These are phyloP conservation scores for Populus alba DNA, from an alignment of 345 rosid genomes.

Conservation along the genomic window DNA sequence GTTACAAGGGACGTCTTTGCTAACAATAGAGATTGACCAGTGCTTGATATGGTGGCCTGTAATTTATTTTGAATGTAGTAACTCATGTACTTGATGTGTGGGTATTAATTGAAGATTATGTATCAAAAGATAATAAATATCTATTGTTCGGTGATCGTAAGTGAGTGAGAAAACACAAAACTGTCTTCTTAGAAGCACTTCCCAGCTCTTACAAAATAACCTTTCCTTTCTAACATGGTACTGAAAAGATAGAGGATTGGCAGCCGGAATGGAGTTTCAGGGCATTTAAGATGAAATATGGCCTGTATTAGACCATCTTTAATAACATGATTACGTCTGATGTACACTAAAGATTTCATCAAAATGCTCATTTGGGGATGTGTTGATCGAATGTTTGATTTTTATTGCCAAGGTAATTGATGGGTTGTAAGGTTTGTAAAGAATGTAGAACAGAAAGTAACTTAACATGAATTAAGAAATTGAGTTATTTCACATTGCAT, in stretches of 20 bases:
- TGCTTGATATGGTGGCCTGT: not conserved
- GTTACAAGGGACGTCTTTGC: not conserved
- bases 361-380: not conserved
- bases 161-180: too few species aligned
- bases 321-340: not conserved
- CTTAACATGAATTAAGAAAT: not conserved
- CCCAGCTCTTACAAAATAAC: too few species aligned
- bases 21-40: not conserved
- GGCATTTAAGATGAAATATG: not conserved
- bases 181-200: too few species aligned
- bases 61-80: too few species aligned
- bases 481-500: not conserved
- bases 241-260: not conserved
- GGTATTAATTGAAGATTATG: too few species aligned
- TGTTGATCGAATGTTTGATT: not conserved
- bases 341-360: not conserved
- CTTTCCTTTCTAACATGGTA: too few species aligned
- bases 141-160: too few species aligned
- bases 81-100: too few species aligned
- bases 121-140: too few species aligned
- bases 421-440: not conserved
- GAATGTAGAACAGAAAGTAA: not conserved
- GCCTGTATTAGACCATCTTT: not conserved
- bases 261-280: not conserved
- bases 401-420: not conserved